A percentile compares a stretch with the other conserved stretches of the same genome.
Evolutionary conservation across 164 flowering plant genomes (phyloP).

Genomic region (Cinnamomum chago): DNA sequence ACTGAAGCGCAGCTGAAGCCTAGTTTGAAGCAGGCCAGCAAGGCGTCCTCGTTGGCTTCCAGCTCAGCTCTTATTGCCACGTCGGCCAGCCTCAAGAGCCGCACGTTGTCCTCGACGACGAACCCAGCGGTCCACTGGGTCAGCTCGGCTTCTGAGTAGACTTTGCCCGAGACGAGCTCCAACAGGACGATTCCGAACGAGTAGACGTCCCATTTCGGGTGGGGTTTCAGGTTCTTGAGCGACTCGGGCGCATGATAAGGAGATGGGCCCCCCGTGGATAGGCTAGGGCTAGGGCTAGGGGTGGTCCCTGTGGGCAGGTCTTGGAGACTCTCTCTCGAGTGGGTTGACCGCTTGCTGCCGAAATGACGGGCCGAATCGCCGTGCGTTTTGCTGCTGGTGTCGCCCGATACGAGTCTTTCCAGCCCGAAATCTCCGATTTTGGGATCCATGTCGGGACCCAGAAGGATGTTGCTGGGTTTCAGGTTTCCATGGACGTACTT

Average conservation of each 20-base stretch:
- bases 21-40: conserved; percentile 57
- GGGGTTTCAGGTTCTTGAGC: conserved; percentile 71
- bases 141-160: conserved; percentile 44
- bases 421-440: conserved; percentile 86
- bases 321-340: conserved; percentile 69
- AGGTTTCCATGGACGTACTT: conserved; percentile 93
- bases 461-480: conserved; percentile 79
- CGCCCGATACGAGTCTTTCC: conserved; percentile 58
- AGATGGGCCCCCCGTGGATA: conserved; percentile 45
- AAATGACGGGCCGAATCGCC: conserved; percentile 66
- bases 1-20: conserved; percentile 65
- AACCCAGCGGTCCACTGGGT: conserved; percentile 42
- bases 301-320: conserved; percentile 35
- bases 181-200: conserved; percentile 77
- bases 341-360: conserved; percentile 85
- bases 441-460: conserved; percentile 85
- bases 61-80: conserved; percentile 65
- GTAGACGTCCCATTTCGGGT: conserved; percentile 87
- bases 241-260: conserved; percentile 92
- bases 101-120: conserved; percentile 49
- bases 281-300: conserved; percentile 39
- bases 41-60: conserved; percentile 78
- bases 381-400: conserved; percentile 38
- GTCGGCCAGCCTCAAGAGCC: conserved; percentile 69
- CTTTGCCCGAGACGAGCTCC: conserved; percentile 75